phyloP scores from a whole-genome alignment of 805 yeast species.

The Saccharomyces eubayanus region DNA sequence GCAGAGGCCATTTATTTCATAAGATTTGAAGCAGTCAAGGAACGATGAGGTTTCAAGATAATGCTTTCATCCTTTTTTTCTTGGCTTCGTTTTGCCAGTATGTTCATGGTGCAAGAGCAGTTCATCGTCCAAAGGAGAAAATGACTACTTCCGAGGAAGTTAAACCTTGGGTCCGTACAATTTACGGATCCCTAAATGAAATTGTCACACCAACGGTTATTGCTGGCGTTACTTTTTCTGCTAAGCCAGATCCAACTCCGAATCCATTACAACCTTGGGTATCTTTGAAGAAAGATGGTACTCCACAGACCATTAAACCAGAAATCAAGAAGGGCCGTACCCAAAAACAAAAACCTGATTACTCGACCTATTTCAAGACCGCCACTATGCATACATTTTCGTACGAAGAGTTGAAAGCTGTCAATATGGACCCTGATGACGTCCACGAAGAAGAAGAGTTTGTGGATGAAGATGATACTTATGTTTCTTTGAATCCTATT shows the following conservation, averaged over 20 bases:
- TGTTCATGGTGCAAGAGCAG: conserved; percentile 22
- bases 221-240: conserved; percentile 47
- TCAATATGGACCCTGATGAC: conserved; percentile 59
- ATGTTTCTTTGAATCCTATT: conserved; percentile 64
- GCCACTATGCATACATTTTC: conserved; percentile 48
- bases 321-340: conserved; percentile 64
- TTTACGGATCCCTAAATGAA: conserved; percentile 47
- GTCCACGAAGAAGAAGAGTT: conserved; percentile 45
- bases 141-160: conserved; percentile 36
- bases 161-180: conserved; percentile 67
- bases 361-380: conserved; percentile 69
- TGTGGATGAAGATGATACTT: conserved; percentile 64
- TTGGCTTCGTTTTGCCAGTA: background rate
- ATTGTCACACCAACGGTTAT: conserved; percentile 63
- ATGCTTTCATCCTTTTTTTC: background rate
- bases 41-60: background rate
- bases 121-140: conserved; percentile 30
- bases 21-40: background rate
- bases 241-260: conserved; percentile 40
- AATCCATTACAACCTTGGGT: conserved; percentile 76
- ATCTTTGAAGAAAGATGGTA: conserved; percentile 64
- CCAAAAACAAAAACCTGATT: conserved; percentile 59
- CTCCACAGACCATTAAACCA: conserved; percentile 73
- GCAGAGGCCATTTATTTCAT: background rate
- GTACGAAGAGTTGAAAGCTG: conserved; percentile 62